Evolutionary conservation across 345 rosid genomes (phyloP), one percentile per base, ranked within the genome.

Genomic region (Clausena lansium): DNA sequence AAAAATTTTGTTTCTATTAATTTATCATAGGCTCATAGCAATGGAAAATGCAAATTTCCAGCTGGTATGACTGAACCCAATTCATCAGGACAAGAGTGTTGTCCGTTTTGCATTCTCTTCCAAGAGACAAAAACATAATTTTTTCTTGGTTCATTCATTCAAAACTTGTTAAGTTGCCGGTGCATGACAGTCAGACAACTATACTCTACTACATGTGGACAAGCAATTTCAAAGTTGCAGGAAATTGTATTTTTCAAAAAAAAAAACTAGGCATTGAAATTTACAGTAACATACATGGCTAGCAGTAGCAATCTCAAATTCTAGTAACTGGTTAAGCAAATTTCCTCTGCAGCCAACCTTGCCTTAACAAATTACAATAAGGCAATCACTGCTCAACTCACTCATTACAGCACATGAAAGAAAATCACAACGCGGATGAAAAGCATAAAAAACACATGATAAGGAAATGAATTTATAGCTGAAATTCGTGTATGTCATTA

Each of bases 401-500:
- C 33, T 50, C 41, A 20, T 0, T 2, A 35, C 36, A 25, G 59
- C 36, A 19, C 36, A n/a, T 36, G 54, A 15, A 7, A 72, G 54
- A 58, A 6, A 38, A 30, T 68, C 28, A 36, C 24, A 32, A 50
- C 57, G 17, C 28, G 7, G 15, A 2, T 15, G 74, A 45, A 45
- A 45, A 45, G 50, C 50, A 45, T 59, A 45, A 45, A 45, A 13
- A 45, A 11, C 50, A 11, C 50, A 11, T 4, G 50, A 45, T 13
- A 45, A 45, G 50, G 17, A 45, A 45, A 45, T 39, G 65, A 71
- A 50, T 32, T 39, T 19, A 35, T 20, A 50, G 57, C 36, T n/a
- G 27, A 57, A 28, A 63, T 50, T 35, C 55, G 35, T 2, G 41
- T 8, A 77, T 78, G 85, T 60, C 47, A 65, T 79, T 73, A 58